These are phyloP conservation scores for Ceratorhiza oryzae-sativae DNA, from an alignment of 1,284 basidiomycete species.

Conservation along the genomic window DNA sequence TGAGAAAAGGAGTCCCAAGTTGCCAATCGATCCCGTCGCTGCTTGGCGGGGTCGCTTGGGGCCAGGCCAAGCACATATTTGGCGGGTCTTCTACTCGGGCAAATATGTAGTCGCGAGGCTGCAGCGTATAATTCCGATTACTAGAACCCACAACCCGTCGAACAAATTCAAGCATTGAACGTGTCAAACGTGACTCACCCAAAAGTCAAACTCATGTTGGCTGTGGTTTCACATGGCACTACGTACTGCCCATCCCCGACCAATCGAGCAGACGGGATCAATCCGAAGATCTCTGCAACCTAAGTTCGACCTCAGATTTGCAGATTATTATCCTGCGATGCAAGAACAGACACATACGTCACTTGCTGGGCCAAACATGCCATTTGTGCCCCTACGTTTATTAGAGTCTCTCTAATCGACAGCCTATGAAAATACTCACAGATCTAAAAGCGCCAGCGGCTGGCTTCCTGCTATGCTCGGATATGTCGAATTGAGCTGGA, in stretches of 20 bases:
- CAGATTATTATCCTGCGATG: not conserved
- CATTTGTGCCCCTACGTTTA: conserved; percentile 68
- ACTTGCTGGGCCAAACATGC: conserved; percentile 81
- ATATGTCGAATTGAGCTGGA: conserved; percentile 73
- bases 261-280: conserved; percentile 71
- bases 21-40: conserved; percentile 88
- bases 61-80: conserved; percentile 82
- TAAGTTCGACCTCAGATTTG: conserved; percentile 47
- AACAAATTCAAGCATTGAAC: too few relatives aligned
- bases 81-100: conserved; percentile 72
- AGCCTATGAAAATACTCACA: conserved; percentile 56
- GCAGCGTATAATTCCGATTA: conserved; percentile 65
- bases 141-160: conserved; percentile 52
- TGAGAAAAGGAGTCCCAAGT: conserved; percentile 80
- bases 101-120: conserved; percentile 84
- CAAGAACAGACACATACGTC: conserved; percentile 60
- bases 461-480: conserved; percentile 61
- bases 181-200: conserved; percentile 63
- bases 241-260: conserved; percentile 78
- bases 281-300: conserved; percentile 72
- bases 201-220: conserved; percentile 75
- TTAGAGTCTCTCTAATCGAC: conserved; percentile 24
- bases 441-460: conserved; percentile 78
- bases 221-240: conserved; percentile 75
- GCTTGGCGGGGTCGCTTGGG: conserved; percentile 68